These are phyloP conservation scores for Lenwebbia sp. DNA, from an alignment of 345 rosid genomes.

Conservation along the genomic window DNA sequence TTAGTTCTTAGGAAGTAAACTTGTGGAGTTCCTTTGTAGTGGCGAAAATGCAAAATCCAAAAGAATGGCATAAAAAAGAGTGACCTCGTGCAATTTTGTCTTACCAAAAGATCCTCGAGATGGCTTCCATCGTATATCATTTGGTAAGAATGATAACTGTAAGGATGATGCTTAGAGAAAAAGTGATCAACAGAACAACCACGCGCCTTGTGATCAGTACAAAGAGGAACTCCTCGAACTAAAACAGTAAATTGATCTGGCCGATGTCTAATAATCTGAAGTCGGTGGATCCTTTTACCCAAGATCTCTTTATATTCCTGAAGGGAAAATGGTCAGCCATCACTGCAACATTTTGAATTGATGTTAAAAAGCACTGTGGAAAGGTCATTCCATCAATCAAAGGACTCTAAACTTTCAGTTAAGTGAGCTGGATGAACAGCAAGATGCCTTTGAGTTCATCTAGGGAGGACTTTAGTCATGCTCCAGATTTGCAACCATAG, in stretches of 20 bases:
- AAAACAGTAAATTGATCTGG: conserved; percentile 75
- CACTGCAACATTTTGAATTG: conserved; percentile 3
- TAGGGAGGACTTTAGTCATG: neutral
- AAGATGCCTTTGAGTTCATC: neutral
- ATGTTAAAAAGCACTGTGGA: neutral
- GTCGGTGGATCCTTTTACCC: conserved; percentile 46
- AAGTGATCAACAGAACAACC: conserved; percentile 74
- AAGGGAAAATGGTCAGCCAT: conserved; percentile 21
- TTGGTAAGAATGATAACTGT: conserved; percentile 53
- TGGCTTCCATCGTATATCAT: conserved; percentile 59
- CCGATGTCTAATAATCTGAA: conserved; percentile 38
- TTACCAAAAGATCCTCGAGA: conserved; percentile 52
- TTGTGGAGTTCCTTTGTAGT: neutral
- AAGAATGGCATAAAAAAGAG: neutral
- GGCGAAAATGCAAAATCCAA: neutral
- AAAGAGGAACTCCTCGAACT: conserved; percentile 66
- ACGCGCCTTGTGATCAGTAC: conserved; percentile 38
- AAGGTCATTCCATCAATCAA: neutral
- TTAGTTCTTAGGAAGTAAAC: neutral
- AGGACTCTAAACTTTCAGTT: neutral
- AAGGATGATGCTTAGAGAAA: conserved; percentile 59
- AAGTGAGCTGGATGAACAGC: neutral
- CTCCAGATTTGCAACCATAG: neutral
- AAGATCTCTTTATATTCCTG: conserved; percentile 75
- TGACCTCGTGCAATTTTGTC: neutral